Conservation (phyloP, 2,329 filamentous ascomycete species). For the Gaeumannomyces tritici region DNA sequence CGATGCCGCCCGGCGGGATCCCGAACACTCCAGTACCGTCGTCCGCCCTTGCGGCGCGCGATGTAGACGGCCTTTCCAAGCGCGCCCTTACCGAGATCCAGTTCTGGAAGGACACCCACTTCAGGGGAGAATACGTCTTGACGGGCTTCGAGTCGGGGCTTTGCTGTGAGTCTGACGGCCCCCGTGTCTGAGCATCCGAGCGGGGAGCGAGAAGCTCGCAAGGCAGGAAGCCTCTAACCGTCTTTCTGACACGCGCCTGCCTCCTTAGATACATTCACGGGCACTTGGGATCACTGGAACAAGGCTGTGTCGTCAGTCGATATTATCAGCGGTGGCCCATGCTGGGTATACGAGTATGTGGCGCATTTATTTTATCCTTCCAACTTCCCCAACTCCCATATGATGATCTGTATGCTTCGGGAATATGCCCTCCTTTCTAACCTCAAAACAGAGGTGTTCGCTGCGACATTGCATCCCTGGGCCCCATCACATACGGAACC, state of each 20-base stretch:
- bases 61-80: neutral
- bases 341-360: neutral
- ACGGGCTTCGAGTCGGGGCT: neutral
- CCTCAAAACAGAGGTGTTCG: neutral
- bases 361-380: neutral
- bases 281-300: neutral
- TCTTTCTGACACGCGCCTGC: no score
- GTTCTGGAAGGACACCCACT: neutral
- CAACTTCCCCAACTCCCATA: no score
- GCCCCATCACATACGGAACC: neutral
- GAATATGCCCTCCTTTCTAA: neutral
- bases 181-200: no score
- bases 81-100: neutral
- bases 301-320: neutral
- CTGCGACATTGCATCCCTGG: neutral
- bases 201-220: neutral
- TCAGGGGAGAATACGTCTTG: neutral
- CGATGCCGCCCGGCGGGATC: neutral
- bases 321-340: neutral
- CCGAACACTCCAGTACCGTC: neutral
- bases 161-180: neutral
- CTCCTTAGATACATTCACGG: neutral
- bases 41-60: neutral
- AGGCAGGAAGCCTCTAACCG: neutral
- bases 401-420: neutral